phyloP scores from a whole-genome alignment of 805 yeast genomes.

The Candida verbasci region DNA sequence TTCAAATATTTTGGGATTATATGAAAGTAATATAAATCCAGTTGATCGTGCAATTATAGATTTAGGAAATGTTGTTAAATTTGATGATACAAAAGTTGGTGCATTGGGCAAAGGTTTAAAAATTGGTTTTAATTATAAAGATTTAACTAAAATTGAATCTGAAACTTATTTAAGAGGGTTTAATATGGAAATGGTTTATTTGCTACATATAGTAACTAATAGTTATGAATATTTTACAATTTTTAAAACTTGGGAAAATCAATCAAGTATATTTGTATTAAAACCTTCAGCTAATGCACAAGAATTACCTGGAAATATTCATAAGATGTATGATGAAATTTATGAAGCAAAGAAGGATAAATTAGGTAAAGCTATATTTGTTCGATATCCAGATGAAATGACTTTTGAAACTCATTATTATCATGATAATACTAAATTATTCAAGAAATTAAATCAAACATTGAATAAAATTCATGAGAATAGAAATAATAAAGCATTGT shows the following conservation, averaged over 20 bases:
- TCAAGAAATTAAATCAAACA: constrained; percentile 52
- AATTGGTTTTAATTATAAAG: constrained; percentile 70
- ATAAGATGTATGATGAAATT: constrained; percentile 52
- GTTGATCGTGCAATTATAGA: constrained; percentile 74
- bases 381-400: constrained; percentile 51
- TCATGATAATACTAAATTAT: constrained; percentile 51
- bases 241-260: constrained; percentile 58
- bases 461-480: constrained; percentile 54
- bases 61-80: constrained; percentile 68
- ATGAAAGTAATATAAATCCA: constrained; percentile 67
- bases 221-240: constrained; percentile 72
- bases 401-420: constrained; percentile 52
- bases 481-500: constrained; percentile 57
- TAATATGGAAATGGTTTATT: constrained; percentile 53
- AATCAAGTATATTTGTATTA: constrained; percentile 50
- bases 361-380: constrained; percentile 38
- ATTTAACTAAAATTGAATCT: constrained; percentile 45
- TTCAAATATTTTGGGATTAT: constrained; percentile 60
- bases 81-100: constrained; percentile 72
- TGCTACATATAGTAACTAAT: constrained; percentile 66
- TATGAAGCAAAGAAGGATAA: constrained; percentile 44
- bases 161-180: constrained; percentile 53
- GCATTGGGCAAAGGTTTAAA: constrained; percentile 81
- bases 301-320: constrained; percentile 52
- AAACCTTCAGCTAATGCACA: constrained; percentile 71